Base-by-base conservation (phyloP, 495 filamentous ascomycete genomes). In the Achaetomiella virescens region DNA sequence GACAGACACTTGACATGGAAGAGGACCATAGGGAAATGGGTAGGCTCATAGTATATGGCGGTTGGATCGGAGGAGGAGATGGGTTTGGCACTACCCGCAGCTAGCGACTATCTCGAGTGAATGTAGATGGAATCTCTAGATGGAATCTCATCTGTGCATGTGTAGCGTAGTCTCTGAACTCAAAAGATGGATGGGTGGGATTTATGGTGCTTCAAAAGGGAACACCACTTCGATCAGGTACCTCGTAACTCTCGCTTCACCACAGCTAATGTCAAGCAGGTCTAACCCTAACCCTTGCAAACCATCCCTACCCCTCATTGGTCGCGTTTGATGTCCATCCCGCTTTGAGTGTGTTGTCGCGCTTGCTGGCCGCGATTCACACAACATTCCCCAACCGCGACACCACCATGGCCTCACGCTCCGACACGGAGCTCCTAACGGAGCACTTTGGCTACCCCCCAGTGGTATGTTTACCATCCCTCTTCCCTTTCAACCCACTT, bases 381-480 rank as follows among this genome's bases (percentile, higher is more conserved):
- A 45, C 38, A 10, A 49, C 35, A 24, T 18, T 38, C 20, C 53
- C 45, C 27, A 51, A 12, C 35, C 52, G 18, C 27, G 54, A 10
- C 50, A 50, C n/a, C 54, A 70, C 53, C 49, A 84, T 84, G 78
- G 73, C 71, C 46, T 65, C 69, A 15, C 52, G 67, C 48, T 72
- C 78, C 58, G 79, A 84, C 52, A 88, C 79, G 25, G 85, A 89
- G 53, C 78, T 98, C 61, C 81, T 98, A 61, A 96, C 95, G 8
- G 93, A 98, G 79, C 93, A 97, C 67, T 86, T 98, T 63, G 87
- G 88, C 58, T 96, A 96, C 64, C 92, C 93, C 2, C 93, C 93
- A 24, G 77, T 96, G 58, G 92, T 96, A 68, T 70, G 84, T 77
- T 8, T 20, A 9, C 15, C 17, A 15, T 11, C 14, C 20, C 38